Percentiles rank a stretch among this genome's conserved stretches.
Evolutionary conservation across 2,329 filamentous ascomycete species (phyloP).

Genomic region (Colletotrichum chrysophilum): DNA sequence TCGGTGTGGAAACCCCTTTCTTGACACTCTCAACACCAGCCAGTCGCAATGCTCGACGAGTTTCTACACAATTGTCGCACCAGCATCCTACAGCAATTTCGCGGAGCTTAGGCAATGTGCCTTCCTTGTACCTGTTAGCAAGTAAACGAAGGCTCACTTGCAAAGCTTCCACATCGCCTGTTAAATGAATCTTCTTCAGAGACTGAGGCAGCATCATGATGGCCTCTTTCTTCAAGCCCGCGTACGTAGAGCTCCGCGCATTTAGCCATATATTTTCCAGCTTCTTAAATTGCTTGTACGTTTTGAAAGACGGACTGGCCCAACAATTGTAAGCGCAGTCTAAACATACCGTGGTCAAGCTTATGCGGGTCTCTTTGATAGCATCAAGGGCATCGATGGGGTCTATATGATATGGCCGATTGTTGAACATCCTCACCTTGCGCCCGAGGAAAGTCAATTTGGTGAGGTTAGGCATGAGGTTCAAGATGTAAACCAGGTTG

Average conservation of each 20-base stretch:
- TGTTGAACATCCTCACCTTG: background rate
- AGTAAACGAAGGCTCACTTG: background rate
- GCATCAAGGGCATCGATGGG: background rate
- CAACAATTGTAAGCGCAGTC: background rate
- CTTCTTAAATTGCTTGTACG: background rate
- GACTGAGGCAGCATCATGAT: background rate
- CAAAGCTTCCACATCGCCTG: background rate
- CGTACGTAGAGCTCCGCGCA: background rate
- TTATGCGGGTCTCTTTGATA: background rate
- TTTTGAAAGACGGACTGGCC: background rate
- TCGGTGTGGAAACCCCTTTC: background rate
- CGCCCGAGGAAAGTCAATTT: background rate
- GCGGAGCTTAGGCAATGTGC: background rate
- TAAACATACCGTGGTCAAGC: background rate
- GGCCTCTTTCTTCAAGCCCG: background rate
- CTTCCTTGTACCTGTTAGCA: background rate
- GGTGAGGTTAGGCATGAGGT: background rate
- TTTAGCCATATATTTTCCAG: background rate
- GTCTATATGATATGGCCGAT: background rate
- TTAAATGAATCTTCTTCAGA: background rate
- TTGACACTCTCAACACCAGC: background rate
- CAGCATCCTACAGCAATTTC: background rate
- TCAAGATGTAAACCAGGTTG: rapidly evolving
- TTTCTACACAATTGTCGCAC: background rate
- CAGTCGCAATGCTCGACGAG: background rate